Base-by-base conservation (phyloP, 2,329 filamentous ascomycete genomes). In the Grosmannia huntii region DNA sequence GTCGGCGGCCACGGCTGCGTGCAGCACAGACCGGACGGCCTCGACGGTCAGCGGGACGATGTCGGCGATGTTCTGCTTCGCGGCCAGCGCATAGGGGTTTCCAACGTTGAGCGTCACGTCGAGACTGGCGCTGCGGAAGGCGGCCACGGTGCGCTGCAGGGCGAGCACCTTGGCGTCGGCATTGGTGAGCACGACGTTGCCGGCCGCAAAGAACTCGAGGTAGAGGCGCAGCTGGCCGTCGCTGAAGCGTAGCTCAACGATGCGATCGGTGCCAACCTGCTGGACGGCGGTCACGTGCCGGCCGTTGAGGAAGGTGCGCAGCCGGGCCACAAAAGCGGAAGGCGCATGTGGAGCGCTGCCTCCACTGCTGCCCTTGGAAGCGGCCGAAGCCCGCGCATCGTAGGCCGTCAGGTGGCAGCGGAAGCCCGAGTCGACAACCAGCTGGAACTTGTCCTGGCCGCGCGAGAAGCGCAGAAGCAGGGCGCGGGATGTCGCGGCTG, bases 401-500 rank as follows among this genome's bases (percentile, higher is more conserved):
- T 96, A 99, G 65, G 87, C 84, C 36, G 94, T 97, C 60, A 97
- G 78, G 69, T 99, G 94, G 71, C 90, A 95, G 68, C 94, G 90
- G 72, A 99, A 99, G 33, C 94, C 94, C 1, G 89, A 94, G 70
- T 99, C 94, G 66, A 99, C 84, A 56, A 99, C 78, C 31, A 99
- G 79, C 70, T 97, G 92, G 69, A 94, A 86, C 71, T 91, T 90
- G 64, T 86, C 81, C 67, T 92, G 86, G 50, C 92, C 90, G 70
- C 94, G 95, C 58, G 90, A 85, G 68, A 99, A 94, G 69, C 96
- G 97, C 71, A 99, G 81, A 68, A 97, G 89, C 68, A 97, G 96
- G 68, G 92, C 90, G 63, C 90, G 90, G 3, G 90, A 95, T 7
- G 53, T 28, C 5, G 62, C 59, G 5, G 61, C 38, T 1, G 60